Conservation (phyloP, 2,329 filamentous ascomycete species). For the Penicillium digitatum region DNA sequence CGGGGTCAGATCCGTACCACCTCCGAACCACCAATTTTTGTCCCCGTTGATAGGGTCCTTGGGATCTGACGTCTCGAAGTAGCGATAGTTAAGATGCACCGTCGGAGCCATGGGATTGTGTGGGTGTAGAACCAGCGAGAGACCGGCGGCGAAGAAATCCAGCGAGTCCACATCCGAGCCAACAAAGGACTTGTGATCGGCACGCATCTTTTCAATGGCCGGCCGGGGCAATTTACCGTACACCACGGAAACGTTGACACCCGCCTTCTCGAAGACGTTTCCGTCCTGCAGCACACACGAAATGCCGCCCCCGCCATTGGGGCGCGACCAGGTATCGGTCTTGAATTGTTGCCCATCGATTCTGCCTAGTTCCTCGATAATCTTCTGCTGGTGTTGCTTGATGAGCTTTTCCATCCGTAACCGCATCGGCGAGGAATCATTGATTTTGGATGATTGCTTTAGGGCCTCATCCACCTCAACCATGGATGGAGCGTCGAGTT, state of each 20-base stretch:
- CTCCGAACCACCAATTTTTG: slow-evolving; percentile 93
- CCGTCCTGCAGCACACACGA: slow-evolving; percentile 94
- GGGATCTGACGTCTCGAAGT: slow-evolving; percentile 90
- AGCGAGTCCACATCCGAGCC: slow-evolving; percentile 72
- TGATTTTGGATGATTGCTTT: slow-evolving; percentile 74
- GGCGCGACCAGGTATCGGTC: slow-evolving; percentile 79
- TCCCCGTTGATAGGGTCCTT: slow-evolving; percentile 66
- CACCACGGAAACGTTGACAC: slow-evolving; percentile 90
- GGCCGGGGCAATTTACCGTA: slow-evolving; percentile 84
- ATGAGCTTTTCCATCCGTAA: slow-evolving; percentile 97
- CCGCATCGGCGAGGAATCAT: slow-evolving; percentile 82
- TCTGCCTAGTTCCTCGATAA: slow-evolving; percentile 75
- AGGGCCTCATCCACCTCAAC: slow-evolving; percentile 78
- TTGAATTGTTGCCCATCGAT: slow-evolving; percentile 80
- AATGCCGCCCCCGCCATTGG: slow-evolving; percentile 86
- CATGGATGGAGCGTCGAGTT: slow-evolving; percentile 56
- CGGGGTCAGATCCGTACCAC: slow-evolving; percentile 89
- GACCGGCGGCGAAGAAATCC: slow-evolving; percentile 90
- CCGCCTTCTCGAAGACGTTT: slow-evolving; percentile 96
- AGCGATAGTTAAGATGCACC: slow-evolving; percentile 96
- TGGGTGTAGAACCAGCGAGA: slow-evolving; percentile 91
- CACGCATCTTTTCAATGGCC: slow-evolving; percentile 88
- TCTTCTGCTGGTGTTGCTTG: slow-evolving; percentile 84
- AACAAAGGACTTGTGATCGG: slow-evolving; percentile 86
- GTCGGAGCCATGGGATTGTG: slow-evolving; percentile 95